Evolutionary conservation across 2,329 filamentous ascomycete species (phyloP), one percentile per base, ranked within the genome.

Genomic region (Penicillium sp.): DNA sequence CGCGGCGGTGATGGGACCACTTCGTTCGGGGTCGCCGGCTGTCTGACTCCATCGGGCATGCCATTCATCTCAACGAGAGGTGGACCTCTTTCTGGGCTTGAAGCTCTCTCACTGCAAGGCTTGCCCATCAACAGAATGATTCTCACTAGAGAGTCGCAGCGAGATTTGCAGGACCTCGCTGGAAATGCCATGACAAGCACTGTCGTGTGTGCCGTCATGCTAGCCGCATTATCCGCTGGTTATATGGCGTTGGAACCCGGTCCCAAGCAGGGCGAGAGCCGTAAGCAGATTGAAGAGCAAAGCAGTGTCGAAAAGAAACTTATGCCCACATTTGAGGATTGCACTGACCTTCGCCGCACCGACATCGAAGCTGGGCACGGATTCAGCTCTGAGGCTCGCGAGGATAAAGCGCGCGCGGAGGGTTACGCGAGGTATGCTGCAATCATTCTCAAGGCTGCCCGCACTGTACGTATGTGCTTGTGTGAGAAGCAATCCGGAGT

Each of bases 131-230:
- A 80, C 38, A 73, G 75, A 33, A 67, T 90, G 8, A 67, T 80
- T 1, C 71, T 88, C n/a, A 81, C 77, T 0, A 74, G 75, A 7
- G 81, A 90, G 52, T 76, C 73, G 0, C 72, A 81, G 32, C 62
- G 66, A 1, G 69, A 89, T 13, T 68, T 87, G 2, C 79, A 83
- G 47, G 79, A 88, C 48, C 67, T 91, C 2, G 84, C 84, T 2
- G 86, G 86, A 0, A 91, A 93, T 58, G 86, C 86, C 0, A 91
- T 91, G 86, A 81, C 78, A 1, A 80, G 79, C 0, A 84, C 86
- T 0, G 83, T 88, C 1, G 79, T 89, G 7, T 83, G 81, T 2
- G 72, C 77, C 2, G 76, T 78, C 0, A 73, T 86, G 1, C 53
- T 87, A 2, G 69, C 79, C 1, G 74, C 79, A 0, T 60, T 90